Conservation (phyloP, 805 yeast species). For the Kuraishia floccosa region DNA sequence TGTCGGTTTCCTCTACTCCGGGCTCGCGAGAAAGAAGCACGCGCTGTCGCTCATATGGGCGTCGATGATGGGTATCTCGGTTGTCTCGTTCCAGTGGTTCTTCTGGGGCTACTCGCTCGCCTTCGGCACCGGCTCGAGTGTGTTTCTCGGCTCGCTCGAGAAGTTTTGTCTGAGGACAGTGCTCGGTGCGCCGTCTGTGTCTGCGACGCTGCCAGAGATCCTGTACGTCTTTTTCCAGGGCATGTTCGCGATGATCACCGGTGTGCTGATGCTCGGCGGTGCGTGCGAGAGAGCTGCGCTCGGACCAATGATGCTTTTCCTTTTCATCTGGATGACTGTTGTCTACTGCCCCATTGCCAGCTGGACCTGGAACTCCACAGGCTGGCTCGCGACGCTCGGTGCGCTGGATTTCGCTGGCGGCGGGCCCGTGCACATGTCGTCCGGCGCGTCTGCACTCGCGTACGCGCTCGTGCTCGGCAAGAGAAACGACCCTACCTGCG, state of each 20-base stretch:
- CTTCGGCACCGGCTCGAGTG: slow-evolving; percentile 41
- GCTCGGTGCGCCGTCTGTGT: slow-evolving; percentile 69
- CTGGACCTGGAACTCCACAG: slow-evolving; percentile 95
- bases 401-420: slow-evolving; percentile 97
- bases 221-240: slow-evolving; percentile 89
- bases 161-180: slow-evolving; percentile 76
- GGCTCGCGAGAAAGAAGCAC: slow-evolving; percentile 88
- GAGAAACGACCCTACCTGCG: slow-evolving; percentile 73
- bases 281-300: slow-evolving; percentile 95
- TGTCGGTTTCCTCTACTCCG: slow-evolving; percentile 86
- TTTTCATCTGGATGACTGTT: slow-evolving; percentile 88
- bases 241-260: slow-evolving; percentile 92
- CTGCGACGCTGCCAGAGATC: slow-evolving; percentile 73
- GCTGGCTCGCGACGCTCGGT: slow-evolving; percentile 81
- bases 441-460: slow-evolving; percentile 92
- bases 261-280: slow-evolving; percentile 92
- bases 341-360: slow-evolving; percentile 94
- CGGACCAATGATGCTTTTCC: slow-evolving; percentile 92
- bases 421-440: slow-evolving; percentile 92
- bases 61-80: slow-evolving; percentile 75
- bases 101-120: slow-evolving; percentile 95
- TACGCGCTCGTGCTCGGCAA: slow-evolving; percentile 88
- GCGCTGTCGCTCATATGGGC: slow-evolving; percentile 95
- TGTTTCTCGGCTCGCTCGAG: slow-evolving; percentile 70
- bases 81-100: slow-evolving; percentile 91